Evolutionary conservation across 305 asterid genomes (phyloP).

Genomic region (Solanum chacoense): DNA sequence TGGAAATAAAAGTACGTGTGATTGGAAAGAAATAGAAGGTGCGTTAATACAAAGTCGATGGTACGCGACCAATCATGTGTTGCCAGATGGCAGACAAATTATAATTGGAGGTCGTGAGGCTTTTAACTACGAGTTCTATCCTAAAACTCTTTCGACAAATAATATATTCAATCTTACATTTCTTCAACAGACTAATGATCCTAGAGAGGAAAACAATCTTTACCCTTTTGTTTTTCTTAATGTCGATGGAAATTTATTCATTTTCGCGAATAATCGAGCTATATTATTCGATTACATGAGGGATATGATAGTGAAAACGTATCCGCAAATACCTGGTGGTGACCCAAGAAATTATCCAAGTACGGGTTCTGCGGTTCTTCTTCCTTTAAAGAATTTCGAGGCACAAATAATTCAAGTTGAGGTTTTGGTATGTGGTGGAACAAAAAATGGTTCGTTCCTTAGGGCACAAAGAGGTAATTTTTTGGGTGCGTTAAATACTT

Average conservation of each 20-base stretch:
- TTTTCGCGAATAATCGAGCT: constrained; percentile 11
- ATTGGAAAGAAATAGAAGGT: constrained; percentile 1
- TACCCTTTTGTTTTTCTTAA: constrained; percentile 16
- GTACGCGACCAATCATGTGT: constrained; percentile 13
- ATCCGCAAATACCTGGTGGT: not conserved
- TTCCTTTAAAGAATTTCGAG: not conserved
- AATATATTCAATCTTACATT: not conserved
- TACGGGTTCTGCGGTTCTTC: constrained; percentile 1
- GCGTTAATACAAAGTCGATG: not conserved
- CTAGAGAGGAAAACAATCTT: constrained; percentile 7
- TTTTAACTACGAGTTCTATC: constrained; percentile 13
- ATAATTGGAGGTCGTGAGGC: constrained; percentile 9
- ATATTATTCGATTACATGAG: not conserved
- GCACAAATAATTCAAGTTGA: not conserved
- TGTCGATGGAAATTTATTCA: constrained; percentile 9
- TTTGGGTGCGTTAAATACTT: constrained; percentile 34
- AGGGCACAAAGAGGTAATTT: constrained; percentile 22
- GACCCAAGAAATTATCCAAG: constrained; percentile 35
- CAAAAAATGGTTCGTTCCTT: not conserved
- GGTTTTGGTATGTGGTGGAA: constrained; percentile 12
- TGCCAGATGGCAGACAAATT: constrained; percentile 15
- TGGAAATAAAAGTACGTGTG: not conserved
- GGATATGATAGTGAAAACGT: not conserved
- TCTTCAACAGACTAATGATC: constrained; percentile 7
- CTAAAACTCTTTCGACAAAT: not conserved